Conservation (phyloP, 345 rosid species). For the Hypericum androsaemum region DNA sequence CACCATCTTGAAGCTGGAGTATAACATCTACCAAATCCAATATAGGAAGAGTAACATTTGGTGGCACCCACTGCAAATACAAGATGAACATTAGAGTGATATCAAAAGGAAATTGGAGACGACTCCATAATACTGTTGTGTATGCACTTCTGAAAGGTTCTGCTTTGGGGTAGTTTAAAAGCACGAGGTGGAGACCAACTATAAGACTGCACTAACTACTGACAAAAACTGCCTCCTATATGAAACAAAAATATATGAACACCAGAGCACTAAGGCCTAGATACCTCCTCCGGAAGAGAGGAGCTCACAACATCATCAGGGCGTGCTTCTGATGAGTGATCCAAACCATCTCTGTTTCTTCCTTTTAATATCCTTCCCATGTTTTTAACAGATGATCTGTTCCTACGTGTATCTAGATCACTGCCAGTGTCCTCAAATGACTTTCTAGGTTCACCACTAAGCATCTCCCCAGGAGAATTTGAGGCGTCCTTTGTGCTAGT, state of each 20-base stretch:
- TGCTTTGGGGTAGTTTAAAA: no score
- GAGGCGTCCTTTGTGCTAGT: constrained; percentile 24
- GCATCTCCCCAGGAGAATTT: constrained; percentile 27
- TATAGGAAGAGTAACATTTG: constrained; percentile 68
- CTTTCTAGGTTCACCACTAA: constrained; percentile 33
- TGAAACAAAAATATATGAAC: no score
- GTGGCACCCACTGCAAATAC: constrained; percentile 91
- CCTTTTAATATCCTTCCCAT: constrained; percentile 25
- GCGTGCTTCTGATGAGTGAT: constrained; percentile 28
- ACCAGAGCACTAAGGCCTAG: no score
- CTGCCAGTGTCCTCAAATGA: constrained; percentile 21
- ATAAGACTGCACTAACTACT: no score
- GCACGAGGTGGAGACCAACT: no score
- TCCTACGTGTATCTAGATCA: constrained; percentile 25
- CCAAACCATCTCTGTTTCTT: constrained; percentile 29
- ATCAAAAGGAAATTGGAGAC: no score
- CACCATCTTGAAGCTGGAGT: constrained; percentile 95
- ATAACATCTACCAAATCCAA: constrained; percentile 86
- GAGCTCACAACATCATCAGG: constrained; percentile 35
- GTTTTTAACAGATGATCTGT: constrained; percentile 15
- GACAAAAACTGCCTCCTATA: no score
- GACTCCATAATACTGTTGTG: no score
- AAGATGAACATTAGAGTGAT: not conserved
- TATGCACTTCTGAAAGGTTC: no score
- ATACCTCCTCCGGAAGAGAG: constrained; percentile 77